A percentile compares a stretch with the other conserved stretches of the same genome.
phyloP scores from a whole-genome alignment of 768 basidiomycete genomes.

The Russula lepida region DNA sequence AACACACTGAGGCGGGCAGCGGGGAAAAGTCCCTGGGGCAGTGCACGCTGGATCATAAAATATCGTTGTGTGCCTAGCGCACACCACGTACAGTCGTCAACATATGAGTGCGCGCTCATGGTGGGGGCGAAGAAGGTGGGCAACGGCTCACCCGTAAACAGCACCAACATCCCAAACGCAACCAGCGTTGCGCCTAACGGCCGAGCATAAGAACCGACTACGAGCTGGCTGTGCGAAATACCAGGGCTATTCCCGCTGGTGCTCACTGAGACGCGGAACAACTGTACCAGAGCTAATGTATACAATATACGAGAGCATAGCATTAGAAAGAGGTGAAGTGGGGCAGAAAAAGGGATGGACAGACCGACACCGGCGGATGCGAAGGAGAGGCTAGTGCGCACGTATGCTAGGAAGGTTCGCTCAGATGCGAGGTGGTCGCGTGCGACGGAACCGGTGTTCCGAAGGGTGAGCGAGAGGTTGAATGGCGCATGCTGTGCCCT shows the following conservation, averaged over 20 bases:
- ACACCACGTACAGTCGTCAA: neutral
- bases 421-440: conserved; percentile 46
- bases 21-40: conserved; percentile 35
- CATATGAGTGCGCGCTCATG: neutral
- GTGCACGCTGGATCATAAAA: conserved; percentile 33
- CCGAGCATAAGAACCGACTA: conserved; percentile 28
- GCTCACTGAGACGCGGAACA: conserved; percentile 33
- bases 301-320: neutral
- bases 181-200: conserved; percentile 39
- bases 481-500: neutral
- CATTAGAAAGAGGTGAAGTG: neutral
- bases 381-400: conserved; percentile 41
- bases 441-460: conserved; percentile 43
- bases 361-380: conserved; percentile 44
- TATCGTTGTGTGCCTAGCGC: conserved; percentile 31
- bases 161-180: conserved; percentile 30
- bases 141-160: conserved; percentile 27
- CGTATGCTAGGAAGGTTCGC: conserved; percentile 44
- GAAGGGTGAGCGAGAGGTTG: conserved; percentile 27
- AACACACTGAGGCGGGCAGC: conserved; percentile 32
- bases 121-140: neutral
- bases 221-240: neutral
- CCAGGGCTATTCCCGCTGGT: conserved; percentile 21
- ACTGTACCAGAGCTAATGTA: conserved; percentile 39
- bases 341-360: conserved; percentile 10